phyloP scores from a whole-genome alignment of 768 basidiomycete genomes.

The Panus rudis region DNA sequence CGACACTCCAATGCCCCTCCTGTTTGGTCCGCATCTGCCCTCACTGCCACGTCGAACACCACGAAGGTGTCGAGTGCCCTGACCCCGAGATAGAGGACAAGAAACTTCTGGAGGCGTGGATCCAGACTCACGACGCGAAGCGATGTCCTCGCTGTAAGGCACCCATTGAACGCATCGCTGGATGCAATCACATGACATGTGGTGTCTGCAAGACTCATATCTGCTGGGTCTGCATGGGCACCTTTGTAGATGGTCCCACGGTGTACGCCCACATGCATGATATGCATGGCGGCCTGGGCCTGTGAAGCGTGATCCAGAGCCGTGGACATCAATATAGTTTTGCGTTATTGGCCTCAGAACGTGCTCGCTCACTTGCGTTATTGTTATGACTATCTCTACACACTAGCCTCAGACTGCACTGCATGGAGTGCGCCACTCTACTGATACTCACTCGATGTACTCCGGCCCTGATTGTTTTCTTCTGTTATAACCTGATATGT shows the following conservation, averaged over 20 bases:
- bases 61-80: slow-evolving; percentile 64
- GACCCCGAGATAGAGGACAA: slow-evolving; percentile 45
- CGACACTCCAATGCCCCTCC: slow-evolving; percentile 60
- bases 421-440: no score
- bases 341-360: no score
- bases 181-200: slow-evolving; percentile 85
- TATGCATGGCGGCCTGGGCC: slow-evolving; percentile 59
- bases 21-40: slow-evolving; percentile 68
- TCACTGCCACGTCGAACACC: slow-evolving; percentile 48
- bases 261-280: slow-evolving; percentile 76
- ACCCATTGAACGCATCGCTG: slow-evolving; percentile 64
- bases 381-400: no score
- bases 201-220: slow-evolving; percentile 66
- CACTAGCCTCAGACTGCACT: no score
- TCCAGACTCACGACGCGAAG: slow-evolving; percentile 56
- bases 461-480: no score
- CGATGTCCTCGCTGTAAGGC: slow-evolving; percentile 66
- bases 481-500: no score
- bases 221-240: slow-evolving; percentile 74
- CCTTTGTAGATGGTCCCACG: slow-evolving; percentile 58
- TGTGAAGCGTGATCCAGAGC: no score
- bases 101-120: slow-evolving; percentile 59
- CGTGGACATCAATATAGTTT: no score
- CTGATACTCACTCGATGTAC: no score
- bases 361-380: no score